Evolutionary conservation across 1,284 basidiomycete genomes (phyloP).

Genomic region (Sporisorium reilianum): DNA sequence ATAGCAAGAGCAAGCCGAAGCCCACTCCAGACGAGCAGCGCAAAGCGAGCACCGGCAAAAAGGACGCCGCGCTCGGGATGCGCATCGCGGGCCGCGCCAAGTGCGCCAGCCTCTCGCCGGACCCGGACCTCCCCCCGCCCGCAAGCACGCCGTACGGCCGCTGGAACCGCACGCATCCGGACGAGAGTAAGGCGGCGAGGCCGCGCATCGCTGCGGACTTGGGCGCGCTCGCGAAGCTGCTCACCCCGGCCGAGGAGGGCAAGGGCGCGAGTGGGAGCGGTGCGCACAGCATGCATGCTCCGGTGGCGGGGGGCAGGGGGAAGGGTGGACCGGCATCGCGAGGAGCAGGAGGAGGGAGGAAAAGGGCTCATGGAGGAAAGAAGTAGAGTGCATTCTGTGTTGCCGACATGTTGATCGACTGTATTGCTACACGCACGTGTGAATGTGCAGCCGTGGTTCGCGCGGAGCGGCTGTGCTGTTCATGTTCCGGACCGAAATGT

Average conservation of each 20-base stretch:
- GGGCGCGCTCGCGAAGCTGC: constrained; percentile 22
- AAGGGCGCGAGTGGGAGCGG: not conserved
- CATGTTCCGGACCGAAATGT: too few species aligned
- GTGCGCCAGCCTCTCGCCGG: constrained; percentile 14
- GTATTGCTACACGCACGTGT: too few species aligned
- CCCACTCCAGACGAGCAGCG: too few species aligned
- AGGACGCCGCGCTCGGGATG: constrained; percentile 26
- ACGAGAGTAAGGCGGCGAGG: too few species aligned
- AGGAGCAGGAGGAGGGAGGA: not conserved
- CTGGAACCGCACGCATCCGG: constrained; percentile 24
- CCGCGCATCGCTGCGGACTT: constrained; percentile 18
- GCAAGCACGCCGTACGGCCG: constrained; percentile 44
- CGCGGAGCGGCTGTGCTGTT: too few species aligned
- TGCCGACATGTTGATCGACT: too few species aligned
- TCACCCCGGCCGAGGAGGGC: constrained; percentile 8
- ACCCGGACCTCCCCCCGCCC: constrained; percentile 19
- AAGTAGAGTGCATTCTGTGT: too few species aligned
- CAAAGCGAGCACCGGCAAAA: too few species aligned
- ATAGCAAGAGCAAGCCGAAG: not conserved
- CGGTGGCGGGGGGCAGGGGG: constrained; percentile 5
- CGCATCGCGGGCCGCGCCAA: constrained; percentile 46
- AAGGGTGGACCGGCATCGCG: too few species aligned
- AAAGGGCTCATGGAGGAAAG: constrained; percentile 6
- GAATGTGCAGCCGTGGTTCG: too few species aligned
- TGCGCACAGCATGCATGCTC: constrained; percentile 20